phyloP scores from a whole-genome alignment of 805 yeast species.

The Wilhelminamyces savonicus region DNA sequence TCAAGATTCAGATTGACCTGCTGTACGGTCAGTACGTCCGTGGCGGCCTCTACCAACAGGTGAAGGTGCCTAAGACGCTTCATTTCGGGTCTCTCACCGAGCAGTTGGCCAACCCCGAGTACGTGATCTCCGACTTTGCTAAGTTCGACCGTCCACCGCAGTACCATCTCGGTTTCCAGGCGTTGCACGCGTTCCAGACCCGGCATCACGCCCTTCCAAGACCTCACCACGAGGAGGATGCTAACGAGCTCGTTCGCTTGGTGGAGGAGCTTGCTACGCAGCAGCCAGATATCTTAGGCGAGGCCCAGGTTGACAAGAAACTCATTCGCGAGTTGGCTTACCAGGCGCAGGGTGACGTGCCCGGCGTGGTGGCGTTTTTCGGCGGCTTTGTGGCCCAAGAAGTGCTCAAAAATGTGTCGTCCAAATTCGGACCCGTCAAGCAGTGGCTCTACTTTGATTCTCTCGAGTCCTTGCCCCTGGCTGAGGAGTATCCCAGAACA shows the following conservation, averaged over 20 bases:
- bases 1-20: conserved; percentile 57
- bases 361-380: conserved; percentile 80
- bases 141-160: conserved; percentile 90
- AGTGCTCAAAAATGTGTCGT: conserved; percentile 89
- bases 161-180: conserved; percentile 88
- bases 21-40: conserved; percentile 58
- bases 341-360: conserved; percentile 89
- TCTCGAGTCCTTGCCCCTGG: conserved; percentile 77
- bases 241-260: conserved; percentile 54
- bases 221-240: conserved; percentile 71
- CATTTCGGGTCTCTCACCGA: conserved; percentile 57
- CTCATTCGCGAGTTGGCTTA: conserved; percentile 67
- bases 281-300: conserved; percentile 51
- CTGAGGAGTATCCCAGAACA: conserved; percentile 51
- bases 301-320: conserved; percentile 49
- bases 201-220: conserved; percentile 63
- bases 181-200: conserved; percentile 66
- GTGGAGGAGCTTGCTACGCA: conserved; percentile 55
- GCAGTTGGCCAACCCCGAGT: conserved; percentile 76
- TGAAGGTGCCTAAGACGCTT: conserved; percentile 68
- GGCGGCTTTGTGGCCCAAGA: conserved; percentile 98
- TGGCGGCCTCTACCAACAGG: conserved; percentile 92
- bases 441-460: conserved; percentile 94
- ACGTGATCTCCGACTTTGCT: conserved; percentile 78
- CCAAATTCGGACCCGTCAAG: conserved; percentile 89